Evolutionary conservation across 768 basidiomycete species (phyloP).

Genomic region (Leccinum aurantiacum): DNA sequence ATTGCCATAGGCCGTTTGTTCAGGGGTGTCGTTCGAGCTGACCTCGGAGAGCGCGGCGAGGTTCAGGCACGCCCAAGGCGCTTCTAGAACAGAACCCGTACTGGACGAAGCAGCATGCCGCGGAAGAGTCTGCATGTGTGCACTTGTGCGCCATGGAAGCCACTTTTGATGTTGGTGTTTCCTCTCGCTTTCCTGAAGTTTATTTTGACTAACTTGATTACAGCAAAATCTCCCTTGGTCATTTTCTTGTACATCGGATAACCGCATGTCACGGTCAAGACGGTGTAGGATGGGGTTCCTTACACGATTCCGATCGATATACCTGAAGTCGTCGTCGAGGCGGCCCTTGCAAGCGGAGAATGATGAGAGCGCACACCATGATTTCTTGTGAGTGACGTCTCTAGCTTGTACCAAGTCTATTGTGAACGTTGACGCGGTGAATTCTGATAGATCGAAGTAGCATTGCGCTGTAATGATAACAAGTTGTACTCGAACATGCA

Average conservation of each 20-base stretch:
- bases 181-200: background rate
- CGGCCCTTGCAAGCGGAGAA: background rate
- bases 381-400: background rate
- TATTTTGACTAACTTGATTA: too few relatives aligned
- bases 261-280: conserved; percentile 3
- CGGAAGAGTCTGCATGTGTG: background rate
- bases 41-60: background rate
- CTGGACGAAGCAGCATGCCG: conserved; percentile 6
- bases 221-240: conserved; percentile 26
- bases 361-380: background rate
- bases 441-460: too few relatives aligned
- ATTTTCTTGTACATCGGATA: conserved; percentile 8
- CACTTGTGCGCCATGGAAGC: conserved; percentile 6
- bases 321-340: conserved; percentile 5
- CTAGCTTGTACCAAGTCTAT: too few relatives aligned
- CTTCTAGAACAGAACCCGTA: background rate
- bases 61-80: background rate
- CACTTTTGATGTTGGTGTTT: conserved; percentile 12
- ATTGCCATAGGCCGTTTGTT: conserved; percentile 21
- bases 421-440: background rate
- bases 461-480: too few relatives aligned
- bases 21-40: conserved; percentile 11
- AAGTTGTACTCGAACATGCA: too few relatives aligned
- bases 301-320: conserved; percentile 16
- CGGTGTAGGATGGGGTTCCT: conserved; percentile 7